phyloP scores from a whole-genome alignment of 2,329 filamentous ascomycete genomes.

The Nannizzia gypsea region DNA sequence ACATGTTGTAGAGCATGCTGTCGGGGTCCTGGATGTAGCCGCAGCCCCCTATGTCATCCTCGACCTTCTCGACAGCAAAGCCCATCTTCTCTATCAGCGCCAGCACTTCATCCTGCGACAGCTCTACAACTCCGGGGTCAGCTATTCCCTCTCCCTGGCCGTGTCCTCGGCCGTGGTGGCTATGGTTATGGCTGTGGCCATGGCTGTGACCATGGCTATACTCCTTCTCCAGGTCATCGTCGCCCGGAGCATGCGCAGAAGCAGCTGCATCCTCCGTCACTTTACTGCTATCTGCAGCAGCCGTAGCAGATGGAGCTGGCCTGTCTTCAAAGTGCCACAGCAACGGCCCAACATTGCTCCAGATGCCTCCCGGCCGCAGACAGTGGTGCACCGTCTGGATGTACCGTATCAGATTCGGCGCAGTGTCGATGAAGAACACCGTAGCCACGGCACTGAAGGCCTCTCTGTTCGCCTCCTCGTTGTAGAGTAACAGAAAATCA shows the following conservation, averaged over 20 bases:
- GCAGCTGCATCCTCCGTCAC: constrained; percentile 25
- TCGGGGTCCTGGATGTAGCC: constrained; percentile 78
- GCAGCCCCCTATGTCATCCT: constrained; percentile 39
- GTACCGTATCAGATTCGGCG: constrained; percentile 83
- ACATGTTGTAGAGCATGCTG: constrained; percentile 78
- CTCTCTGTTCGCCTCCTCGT: constrained; percentile 47
- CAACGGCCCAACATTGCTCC: constrained; percentile 82
- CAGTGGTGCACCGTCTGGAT: constrained; percentile 72
- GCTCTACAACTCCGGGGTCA: constrained; percentile 80
- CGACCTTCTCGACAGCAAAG: constrained; percentile 57
- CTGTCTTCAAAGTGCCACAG: constrained; percentile 91
- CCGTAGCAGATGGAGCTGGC: constrained; percentile 30
- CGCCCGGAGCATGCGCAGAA: constrained; percentile 39
- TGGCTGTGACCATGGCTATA: constrained; percentile 7
- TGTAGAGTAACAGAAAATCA: constrained; percentile 84
- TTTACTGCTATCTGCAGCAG: constrained; percentile 39
- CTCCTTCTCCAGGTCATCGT: constrained; percentile 25
- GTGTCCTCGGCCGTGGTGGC: neutral
- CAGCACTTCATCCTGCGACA: constrained; percentile 80
- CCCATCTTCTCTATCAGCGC: constrained; percentile 61
- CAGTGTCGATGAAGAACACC: constrained; percentile 95
- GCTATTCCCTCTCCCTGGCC: constrained; percentile 43
- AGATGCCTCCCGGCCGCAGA: constrained; percentile 62
- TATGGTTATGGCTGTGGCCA: constrained; percentile 33
- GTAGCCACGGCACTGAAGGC: constrained; percentile 72